Evolutionary conservation across 352 stramenopile genomes (phyloP), one percentile per base, ranked within the genome.

Genomic region (Blastocystis sp.): DNA sequence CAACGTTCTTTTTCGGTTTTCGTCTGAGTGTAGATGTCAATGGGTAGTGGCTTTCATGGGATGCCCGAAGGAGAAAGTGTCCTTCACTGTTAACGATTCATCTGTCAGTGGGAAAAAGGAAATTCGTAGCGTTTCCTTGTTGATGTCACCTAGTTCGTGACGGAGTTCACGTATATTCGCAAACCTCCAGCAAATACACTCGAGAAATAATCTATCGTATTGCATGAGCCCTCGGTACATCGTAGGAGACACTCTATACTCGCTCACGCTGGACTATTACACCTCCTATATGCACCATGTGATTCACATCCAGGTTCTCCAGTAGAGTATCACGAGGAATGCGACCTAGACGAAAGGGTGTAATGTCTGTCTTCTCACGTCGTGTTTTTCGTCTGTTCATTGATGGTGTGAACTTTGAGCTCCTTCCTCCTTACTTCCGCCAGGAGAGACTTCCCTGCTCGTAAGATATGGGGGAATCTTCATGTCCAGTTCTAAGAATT

Each of bases 271-370:
- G 18, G 70, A 81, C 37, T 81, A 81, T 53, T 81, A 81, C 45
- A 62, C 70, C 41, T 81, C 53, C 50, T 81, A 81, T 65, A 30
- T 81, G 18, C 70, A 81, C 41, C 70, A 81, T 65, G 70, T 81
- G n/a, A 81, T 81, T 26, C 70, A 81, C 45, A 81, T 81, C 45
- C 70, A 81, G 50, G 70, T 81, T n/a, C 70, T 81, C 45, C 70
- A 81, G 70, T 81, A 63, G 3, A 62, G 4, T 9, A 78, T 34
- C 3, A 30, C 8, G 3, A 45, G 11, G 41, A 16, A 26, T 20
- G 55, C 41, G 20, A 20, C 11, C 26, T 64, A 81, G 70, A 39
- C 53, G 55, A 24, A 81, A 81, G 24, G 70, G 70, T 65, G 65
- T 81, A 24, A 66, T 81, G 50, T 81, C 70, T n/a, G 16, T n/a